Percentiles rank a stretch among this genome's conserved stretches.
These are phyloP conservation scores for Mycocentrospora acerina DNA, from an alignment of 2,329 filamentous ascomycete genomes.

Conservation along the genomic window DNA sequence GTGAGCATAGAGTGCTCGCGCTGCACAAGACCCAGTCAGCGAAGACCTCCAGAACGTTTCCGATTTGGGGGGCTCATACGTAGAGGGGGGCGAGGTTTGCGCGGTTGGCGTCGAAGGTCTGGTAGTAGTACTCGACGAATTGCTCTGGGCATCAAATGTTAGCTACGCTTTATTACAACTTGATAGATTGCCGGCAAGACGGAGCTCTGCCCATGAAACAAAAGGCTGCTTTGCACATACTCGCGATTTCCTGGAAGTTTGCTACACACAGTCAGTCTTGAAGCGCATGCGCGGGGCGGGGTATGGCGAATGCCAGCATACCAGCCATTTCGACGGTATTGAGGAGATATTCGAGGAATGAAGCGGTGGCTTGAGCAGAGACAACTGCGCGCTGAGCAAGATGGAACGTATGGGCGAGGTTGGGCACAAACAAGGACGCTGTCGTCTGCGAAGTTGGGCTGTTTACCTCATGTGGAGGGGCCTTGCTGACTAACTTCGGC, in stretches of 20 bases:
- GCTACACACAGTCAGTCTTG: constrained; percentile 14
- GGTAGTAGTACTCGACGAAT: constrained; percentile 90
- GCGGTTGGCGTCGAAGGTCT: constrained; percentile 77
- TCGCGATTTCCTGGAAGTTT: constrained; percentile 36
- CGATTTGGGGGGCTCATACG: constrained; percentile 57
- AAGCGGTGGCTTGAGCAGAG: too few species aligned
- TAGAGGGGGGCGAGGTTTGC: constrained; percentile 69
- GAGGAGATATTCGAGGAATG: too few species aligned
- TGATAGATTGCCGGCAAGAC: too few species aligned
- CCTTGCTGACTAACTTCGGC: too few species aligned
- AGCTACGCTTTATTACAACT: too few species aligned
- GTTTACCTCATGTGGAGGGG: too few species aligned
- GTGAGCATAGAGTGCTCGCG: constrained; percentile 87
- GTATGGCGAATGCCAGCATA: constrained; percentile 12
- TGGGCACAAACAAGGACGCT: too few species aligned
- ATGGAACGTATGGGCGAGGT: too few species aligned
- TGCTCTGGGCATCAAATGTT: constrained; percentile 59
- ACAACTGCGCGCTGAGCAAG: background rate
- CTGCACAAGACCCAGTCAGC: constrained; percentile 49
- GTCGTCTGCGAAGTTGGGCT: too few species aligned
- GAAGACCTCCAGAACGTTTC: background rate
- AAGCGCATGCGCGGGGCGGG: constrained; percentile 10
- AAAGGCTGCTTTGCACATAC: constrained; percentile 34
- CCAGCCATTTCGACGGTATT: constrained; percentile 13
- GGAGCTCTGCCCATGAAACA: too few species aligned